Percentiles rank a stretch among this genome's conserved stretches.
Evolutionary conservation across 768 basidiomycete species (phyloP).

Genomic region (Lenzites betulinus): DNA sequence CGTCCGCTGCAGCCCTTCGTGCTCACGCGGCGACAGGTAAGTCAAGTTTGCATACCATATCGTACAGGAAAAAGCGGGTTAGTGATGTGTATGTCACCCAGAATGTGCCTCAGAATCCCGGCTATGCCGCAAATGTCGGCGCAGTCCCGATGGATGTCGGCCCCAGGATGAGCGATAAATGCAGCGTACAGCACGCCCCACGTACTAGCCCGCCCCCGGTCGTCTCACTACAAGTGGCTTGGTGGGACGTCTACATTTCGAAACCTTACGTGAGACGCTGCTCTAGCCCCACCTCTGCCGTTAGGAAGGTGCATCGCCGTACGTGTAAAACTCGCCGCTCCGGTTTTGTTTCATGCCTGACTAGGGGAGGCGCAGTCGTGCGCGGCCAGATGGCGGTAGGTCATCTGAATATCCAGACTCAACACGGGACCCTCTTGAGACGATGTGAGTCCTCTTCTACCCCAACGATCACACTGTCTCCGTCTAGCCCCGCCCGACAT

Average conservation of each 20-base stretch:
- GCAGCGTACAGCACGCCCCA: neutral
- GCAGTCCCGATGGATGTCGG: neutral
- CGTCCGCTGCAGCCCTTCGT: too few species aligned
- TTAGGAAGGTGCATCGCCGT: neutral
- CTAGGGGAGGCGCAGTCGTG: neutral
- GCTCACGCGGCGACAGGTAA: neutral
- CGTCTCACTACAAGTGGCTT: neutral
- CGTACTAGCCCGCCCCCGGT: too few species aligned
- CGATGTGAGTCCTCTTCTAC: neutral
- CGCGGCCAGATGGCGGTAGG: neutral
- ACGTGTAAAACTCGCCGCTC: neutral
- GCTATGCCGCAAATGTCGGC: neutral
- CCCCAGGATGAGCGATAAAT: neutral
- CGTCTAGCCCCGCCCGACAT: neutral
- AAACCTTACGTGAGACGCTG: neutral
- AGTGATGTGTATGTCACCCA: too few species aligned
- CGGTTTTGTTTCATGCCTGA: neutral
- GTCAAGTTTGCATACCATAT: neutral
- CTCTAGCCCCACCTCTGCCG: too few species aligned
- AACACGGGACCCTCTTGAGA: neutral
- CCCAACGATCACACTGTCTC: neutral
- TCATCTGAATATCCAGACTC: neutral
- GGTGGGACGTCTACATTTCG: neutral
- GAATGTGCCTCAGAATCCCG: neutral
- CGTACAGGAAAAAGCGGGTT: too few species aligned